These are phyloP conservation scores for Fagopyrum esculentum DNA, from an alignment of 148 eudicot species.

Conservation along the genomic window DNA sequence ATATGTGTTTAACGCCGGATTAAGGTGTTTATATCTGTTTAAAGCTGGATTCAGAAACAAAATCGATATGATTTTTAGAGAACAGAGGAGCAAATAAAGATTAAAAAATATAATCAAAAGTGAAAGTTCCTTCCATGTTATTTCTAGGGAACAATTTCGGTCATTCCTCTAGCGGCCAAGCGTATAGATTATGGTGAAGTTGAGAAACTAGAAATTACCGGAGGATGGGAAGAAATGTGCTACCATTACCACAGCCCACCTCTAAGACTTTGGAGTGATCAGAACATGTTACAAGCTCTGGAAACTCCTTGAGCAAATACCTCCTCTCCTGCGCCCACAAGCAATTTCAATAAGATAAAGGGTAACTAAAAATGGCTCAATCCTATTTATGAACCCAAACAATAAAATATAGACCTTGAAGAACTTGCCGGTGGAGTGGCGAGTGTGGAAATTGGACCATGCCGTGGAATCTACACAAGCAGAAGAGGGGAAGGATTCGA, in stretches of 20 bases:
- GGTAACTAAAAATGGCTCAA: background rate
- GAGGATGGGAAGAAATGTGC: conserved; percentile 64
- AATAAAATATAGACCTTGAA: conserved; percentile 49
- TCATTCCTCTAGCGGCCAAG: background rate
- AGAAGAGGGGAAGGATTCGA: background rate
- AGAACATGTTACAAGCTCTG: conserved; percentile 54
- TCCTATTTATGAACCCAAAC: background rate
- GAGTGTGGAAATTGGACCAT: conserved; percentile 75
- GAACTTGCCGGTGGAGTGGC: conserved; percentile 86
- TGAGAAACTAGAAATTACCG: conserved; percentile 33
- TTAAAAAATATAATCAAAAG: background rate
- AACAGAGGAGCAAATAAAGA: background rate
- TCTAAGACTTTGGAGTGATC: conserved; percentile 58
- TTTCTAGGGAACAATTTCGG: background rate
- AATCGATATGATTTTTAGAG: background rate
- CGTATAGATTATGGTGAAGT: background rate
- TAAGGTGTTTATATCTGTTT: background rate
- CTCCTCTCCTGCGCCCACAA: conserved; percentile 56
- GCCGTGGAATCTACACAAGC: conserved; percentile 36
- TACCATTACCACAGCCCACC: conserved; percentile 91
- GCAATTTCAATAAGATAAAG: background rate
- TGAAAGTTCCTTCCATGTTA: background rate
- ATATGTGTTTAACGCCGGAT: background rate
- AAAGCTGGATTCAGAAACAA: background rate
- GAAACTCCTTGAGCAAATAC: conserved; percentile 79